Percentiles rank a stretch among this genome's conserved stretches.
These are phyloP conservation scores for Rosa lucieae DNA, from an alignment of 306 rosid genomes.

Conservation along the genomic window DNA sequence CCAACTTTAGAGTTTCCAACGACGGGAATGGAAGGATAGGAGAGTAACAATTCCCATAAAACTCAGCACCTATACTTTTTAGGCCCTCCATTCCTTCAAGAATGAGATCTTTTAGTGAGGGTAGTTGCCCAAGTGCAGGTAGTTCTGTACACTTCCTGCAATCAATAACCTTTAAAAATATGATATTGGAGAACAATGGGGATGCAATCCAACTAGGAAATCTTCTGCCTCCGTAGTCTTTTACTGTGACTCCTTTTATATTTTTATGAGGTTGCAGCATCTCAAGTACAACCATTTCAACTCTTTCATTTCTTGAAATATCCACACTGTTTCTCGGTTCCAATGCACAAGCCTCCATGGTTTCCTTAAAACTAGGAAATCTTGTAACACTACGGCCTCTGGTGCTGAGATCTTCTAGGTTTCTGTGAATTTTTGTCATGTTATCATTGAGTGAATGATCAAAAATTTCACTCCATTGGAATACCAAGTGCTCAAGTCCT, in stretches of 20 bases:
- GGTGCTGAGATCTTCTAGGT: conserved; percentile 20
- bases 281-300: conserved; percentile 34
- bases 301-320: conserved; percentile 24
- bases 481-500: conserved; percentile 22
- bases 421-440: neutral
- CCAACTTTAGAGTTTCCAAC: conserved; percentile 29
- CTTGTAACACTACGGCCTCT: neutral
- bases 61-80: conserved; percentile 19
- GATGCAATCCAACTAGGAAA: conserved; percentile 40
- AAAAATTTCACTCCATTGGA: conserved; percentile 25
- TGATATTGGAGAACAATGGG: conserved; percentile 22
- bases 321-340: conserved; percentile 6
- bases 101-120: conserved; percentile 29
- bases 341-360: conserved; percentile 13
- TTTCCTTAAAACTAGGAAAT: conserved; percentile 31
- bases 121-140: conserved; percentile 39
- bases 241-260: conserved; percentile 19
- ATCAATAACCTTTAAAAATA: conserved; percentile 5
- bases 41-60: conserved; percentile 18
- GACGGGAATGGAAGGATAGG: conserved; percentile 25
- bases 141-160: conserved; percentile 26
- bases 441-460: conserved; percentile 6
- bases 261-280: conserved; percentile 37
- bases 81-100: conserved; percentile 30
- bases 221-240: conserved; percentile 30